phyloP scores from a whole-genome alignment of 768 basidiomycete genomes.

The Boletus tomentosulus region DNA sequence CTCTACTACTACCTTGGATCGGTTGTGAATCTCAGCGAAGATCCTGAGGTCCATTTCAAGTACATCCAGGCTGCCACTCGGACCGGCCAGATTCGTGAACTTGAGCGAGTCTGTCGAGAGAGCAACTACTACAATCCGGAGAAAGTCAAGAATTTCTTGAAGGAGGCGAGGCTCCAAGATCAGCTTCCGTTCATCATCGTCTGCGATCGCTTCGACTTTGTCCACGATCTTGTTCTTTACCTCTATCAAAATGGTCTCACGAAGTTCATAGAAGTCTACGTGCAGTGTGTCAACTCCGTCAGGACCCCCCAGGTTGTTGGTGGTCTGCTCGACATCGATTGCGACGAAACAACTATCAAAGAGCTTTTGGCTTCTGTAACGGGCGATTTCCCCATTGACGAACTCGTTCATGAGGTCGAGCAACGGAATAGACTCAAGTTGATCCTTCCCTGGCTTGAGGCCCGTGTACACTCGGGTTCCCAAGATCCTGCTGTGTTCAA shows the following conservation, averaged over 20 bases:
- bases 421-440: slow-evolving; percentile 93
- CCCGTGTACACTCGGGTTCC: slow-evolving; percentile 87
- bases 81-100: slow-evolving; percentile 97
- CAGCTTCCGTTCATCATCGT: slow-evolving; percentile 99
- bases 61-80: slow-evolving; percentile 99
- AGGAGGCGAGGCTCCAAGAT: slow-evolving; percentile 94
- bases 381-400: slow-evolving; percentile 96
- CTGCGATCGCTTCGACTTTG: slow-evolving; percentile 99
- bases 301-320: slow-evolving; percentile 97
- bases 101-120: slow-evolving; percentile 97
- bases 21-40: slow-evolving; percentile 93
- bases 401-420: slow-evolving; percentile 96
- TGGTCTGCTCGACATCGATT: slow-evolving; percentile 95
- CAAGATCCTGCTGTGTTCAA: slow-evolving; percentile 95
- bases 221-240: slow-evolving; percentile 97
- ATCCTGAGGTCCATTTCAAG: slow-evolving; percentile 98
- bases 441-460: slow-evolving; percentile 96
- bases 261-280: slow-evolving; percentile 99
- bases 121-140: slow-evolving; percentile 98
- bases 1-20: slow-evolving; percentile 99
- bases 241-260: slow-evolving; percentile 95
- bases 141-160: slow-evolving; percentile 99
- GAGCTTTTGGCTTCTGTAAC: slow-evolving; percentile 89
- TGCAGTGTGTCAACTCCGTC: slow-evolving; percentile 95
- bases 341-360: slow-evolving; percentile 95